Conservation (phyloP, 2,329 filamentous ascomycete genomes). For the Cryphonectria parasitica region DNA sequence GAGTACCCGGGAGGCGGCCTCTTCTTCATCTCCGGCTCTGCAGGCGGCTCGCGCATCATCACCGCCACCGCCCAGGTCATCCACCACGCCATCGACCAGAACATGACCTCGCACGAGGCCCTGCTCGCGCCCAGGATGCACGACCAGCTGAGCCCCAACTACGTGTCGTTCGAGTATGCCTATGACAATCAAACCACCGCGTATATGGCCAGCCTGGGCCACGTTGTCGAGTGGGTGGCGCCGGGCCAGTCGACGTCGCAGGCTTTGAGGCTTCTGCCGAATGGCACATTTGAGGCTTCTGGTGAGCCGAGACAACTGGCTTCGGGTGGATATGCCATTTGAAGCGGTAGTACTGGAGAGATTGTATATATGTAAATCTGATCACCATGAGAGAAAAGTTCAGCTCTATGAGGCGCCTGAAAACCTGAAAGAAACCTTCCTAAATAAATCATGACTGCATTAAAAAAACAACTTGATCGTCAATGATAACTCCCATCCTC, state of each 20-base stretch:
- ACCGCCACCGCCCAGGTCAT: slow-evolving; percentile 76
- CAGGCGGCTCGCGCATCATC: slow-evolving; percentile 83
- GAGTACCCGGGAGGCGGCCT: slow-evolving; percentile 59
- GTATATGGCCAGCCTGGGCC: slow-evolving; percentile 66
- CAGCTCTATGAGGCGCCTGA: neutral
- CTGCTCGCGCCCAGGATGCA: slow-evolving; percentile 72
- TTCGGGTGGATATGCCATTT: slow-evolving; percentile 26
- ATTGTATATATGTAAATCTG: neutral
- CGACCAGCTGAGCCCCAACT: slow-evolving; percentile 79
- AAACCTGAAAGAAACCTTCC: neutral
- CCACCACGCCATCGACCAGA: slow-evolving; percentile 71
- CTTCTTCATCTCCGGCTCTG: slow-evolving; percentile 72
- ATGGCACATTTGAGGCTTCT: slow-evolving; percentile 38
- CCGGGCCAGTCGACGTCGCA: slow-evolving; percentile 72
- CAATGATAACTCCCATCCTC: no score
- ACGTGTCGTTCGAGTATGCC: slow-evolving; percentile 66
- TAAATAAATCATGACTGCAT: neutral
- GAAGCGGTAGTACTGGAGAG: neutral
- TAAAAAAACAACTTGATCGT: neutral
- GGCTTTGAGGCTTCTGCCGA: slow-evolving; percentile 61
- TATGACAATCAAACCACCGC: slow-evolving; percentile 69
- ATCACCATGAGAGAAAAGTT: neutral
- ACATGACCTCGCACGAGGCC: slow-evolving; percentile 62
- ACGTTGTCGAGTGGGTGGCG: slow-evolving; percentile 72
- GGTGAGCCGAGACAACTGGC: slow-evolving; percentile 29